Percentiles rank a stretch among this genome's conserved stretches.
These are phyloP conservation scores for Mycena olivaceomarginata DNA, from an alignment of 768 basidiomycete species.

Conservation along the genomic window DNA sequence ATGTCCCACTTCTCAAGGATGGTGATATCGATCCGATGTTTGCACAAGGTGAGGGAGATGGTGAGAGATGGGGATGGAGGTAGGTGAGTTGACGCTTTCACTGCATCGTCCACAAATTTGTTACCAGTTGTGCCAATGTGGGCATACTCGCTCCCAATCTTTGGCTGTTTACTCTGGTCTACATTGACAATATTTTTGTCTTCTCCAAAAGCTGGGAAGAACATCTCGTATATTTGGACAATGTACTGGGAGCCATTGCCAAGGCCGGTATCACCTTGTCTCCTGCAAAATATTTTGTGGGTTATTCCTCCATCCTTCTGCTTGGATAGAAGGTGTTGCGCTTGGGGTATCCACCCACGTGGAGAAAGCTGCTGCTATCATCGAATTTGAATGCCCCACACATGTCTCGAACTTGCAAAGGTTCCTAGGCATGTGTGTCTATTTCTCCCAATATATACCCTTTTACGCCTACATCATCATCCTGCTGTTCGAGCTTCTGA, in stretches of 20 bases:
- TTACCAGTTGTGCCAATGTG: too few species aligned
- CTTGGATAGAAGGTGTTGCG: not conserved
- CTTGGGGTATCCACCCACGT: not conserved
- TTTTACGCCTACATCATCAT: too few species aligned
- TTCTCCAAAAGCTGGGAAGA: not conserved
- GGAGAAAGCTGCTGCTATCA: not conserved
- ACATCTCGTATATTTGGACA: not conserved
- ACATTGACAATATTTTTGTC: constrained; percentile 44
- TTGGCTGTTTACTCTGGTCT: too few species aligned
- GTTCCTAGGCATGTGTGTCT: not conserved
- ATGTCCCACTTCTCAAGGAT: too few species aligned
- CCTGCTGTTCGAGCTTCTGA: too few species aligned
- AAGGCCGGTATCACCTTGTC: not conserved
- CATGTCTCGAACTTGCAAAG: not conserved
- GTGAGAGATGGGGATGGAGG: too few species aligned
- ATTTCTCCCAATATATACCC: too few species aligned
- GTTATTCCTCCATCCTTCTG: not conserved
- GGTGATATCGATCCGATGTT: too few species aligned
- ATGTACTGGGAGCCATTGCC: not conserved
- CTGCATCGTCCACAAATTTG: too few species aligned
- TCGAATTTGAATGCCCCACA: not conserved
- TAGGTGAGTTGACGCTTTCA: too few species aligned
- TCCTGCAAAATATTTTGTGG: not conserved
- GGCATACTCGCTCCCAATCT: too few species aligned
- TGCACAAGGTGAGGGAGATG: too few species aligned